Base-by-base conservation (phyloP, 2,329 filamentous ascomycete genomes). In the Elsinoe necatrix region DNA sequence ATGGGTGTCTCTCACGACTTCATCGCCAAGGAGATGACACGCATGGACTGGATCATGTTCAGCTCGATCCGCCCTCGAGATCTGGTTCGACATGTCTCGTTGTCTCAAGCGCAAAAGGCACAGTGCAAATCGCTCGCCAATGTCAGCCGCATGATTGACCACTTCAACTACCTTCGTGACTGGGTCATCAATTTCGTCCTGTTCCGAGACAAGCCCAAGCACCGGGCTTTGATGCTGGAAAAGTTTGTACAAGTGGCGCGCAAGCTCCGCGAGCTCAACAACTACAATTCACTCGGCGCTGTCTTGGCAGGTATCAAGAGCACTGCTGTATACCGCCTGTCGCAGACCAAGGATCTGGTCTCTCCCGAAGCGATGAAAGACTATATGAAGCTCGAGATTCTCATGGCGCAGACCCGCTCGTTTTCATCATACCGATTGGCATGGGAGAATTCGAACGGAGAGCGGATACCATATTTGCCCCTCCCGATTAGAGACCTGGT, bases 11-110 rank as follows among this genome's bases (percentile, higher is more conserved):
- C 87, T 1, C 86, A 95, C 55, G 88, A 95, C 60, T 82, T 89
- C 50, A 85, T 97, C 62, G 92, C 92, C 14, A 85, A 86, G 59
- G 93, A 98, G 70, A 80, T 98, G 65, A 97, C 93, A 3, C 81
- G 92, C 59, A 95, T 98, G 56, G 93, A 98, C 72, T 97, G 92
- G 92, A 84, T 95, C 69, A 93, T 97, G 86, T 97, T 96, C 70
- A 95, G 88, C 54, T 91, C 90, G 1, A 95, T 97, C 60, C 84
- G 89, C 23, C 87, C 95, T 56, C 87, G 93, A 58, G 93, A 98
- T 71, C 83, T 97, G 50, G 86, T 97, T 41, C 86, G 93, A 3
- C 88, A 96, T 67, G 91, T 96, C 61, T 93, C 85, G 65, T 75
- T 96, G 47, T 61, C 61, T 9, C 56, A 61, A 14, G 58, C 61